Percentiles rank a stretch among this genome's conserved stretches.
phyloP scores from a whole-genome alignment of 1,284 basidiomycete species.

The Rhodotorula sp. region DNA sequence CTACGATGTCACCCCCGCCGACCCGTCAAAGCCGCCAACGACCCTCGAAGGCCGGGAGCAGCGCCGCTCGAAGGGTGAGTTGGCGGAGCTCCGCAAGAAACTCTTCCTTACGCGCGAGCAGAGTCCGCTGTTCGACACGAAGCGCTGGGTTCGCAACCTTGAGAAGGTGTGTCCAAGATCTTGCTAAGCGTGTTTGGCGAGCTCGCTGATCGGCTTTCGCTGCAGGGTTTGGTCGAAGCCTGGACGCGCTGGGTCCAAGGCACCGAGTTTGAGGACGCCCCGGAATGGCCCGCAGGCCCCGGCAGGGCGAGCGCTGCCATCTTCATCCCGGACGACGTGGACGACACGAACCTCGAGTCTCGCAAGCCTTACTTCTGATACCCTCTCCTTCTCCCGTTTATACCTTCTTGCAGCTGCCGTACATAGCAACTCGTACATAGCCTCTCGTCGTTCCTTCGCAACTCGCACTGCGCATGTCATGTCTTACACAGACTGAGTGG shows the following conservation, averaged over 20 bases:
- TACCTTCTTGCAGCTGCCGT: background rate
- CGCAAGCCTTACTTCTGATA: constrained; percentile 13
- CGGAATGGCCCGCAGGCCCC: constrained; percentile 45
- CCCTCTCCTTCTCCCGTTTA: background rate
- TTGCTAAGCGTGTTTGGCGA: background rate
- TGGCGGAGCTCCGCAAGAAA: constrained; percentile 53
- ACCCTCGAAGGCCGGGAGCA: constrained; percentile 22
- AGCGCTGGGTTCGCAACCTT: constrained; percentile 57
- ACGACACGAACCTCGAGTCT: constrained; percentile 6
- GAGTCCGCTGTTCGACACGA: constrained; percentile 60
- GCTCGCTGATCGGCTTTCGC: constrained; percentile 27
- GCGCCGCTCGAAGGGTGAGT: constrained; percentile 47
- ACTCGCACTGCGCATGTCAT: too few species aligned
- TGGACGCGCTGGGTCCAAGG: constrained; percentile 61
- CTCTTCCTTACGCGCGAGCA: constrained; percentile 57
- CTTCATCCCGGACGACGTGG: constrained; percentile 49
- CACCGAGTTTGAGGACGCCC: constrained; percentile 48
- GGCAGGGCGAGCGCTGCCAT: constrained; percentile 52
- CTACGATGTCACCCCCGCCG: constrained; percentile 46
- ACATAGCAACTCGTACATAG: too few species aligned
- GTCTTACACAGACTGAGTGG: too few species aligned
- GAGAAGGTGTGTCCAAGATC: constrained; percentile 49
- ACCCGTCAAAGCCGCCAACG: constrained; percentile 37
- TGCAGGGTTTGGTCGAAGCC: constrained; percentile 51
- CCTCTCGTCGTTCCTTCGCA: too few species aligned